A percentile compares a stretch with the other conserved stretches of the same genome.
These are phyloP conservation scores for Claviceps pazoutovae DNA, from an alignment of 2,329 filamentous ascomycete species.

Conservation along the genomic window DNA sequence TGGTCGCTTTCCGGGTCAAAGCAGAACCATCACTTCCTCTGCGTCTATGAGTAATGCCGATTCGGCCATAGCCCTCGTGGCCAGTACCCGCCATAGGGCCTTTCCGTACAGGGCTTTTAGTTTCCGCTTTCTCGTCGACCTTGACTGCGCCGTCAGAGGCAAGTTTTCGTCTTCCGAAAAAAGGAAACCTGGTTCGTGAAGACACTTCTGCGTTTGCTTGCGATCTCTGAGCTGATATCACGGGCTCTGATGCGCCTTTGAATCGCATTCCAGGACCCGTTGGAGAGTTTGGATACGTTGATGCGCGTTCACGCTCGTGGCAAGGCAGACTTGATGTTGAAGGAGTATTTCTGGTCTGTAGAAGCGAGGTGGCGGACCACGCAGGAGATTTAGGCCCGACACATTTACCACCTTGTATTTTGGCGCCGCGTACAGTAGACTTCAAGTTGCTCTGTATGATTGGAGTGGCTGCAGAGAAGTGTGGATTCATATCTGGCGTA, in stretches of 20 bases:
- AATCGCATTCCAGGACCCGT: slow-evolving; percentile 11
- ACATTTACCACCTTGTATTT: slow-evolving; percentile 31
- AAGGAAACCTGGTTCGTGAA: slow-evolving; percentile 54
- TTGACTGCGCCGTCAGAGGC: slow-evolving; percentile 31
- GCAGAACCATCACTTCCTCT: slow-evolving; percentile 45
- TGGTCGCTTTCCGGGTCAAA: slow-evolving; percentile 28
- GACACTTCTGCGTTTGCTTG: slow-evolving; percentile 41
- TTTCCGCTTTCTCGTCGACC: slow-evolving; percentile 35
- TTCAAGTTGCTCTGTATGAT: slow-evolving; percentile 47
- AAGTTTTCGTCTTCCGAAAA: slow-evolving; percentile 63
- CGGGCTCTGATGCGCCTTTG: slow-evolving; percentile 8
- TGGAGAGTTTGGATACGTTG: slow-evolving; percentile 5
- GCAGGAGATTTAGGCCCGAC: slow-evolving; percentile 17
- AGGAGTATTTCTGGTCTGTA: slow-evolving; percentile 14
- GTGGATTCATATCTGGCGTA: slow-evolving; percentile 45
- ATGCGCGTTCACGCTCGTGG: slow-evolving; percentile 8
- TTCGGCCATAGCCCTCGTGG: slow-evolving; percentile 69
- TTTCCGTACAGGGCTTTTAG: slow-evolving; percentile 36
- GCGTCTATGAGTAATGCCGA: slow-evolving; percentile 47
- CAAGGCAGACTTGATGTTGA: slow-evolving; percentile 19
- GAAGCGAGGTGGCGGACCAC: slow-evolving; percentile 21
- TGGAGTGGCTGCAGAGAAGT: slow-evolving; percentile 35
- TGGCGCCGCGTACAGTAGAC: slow-evolving; percentile 19
- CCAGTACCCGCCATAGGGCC: slow-evolving; percentile 87
- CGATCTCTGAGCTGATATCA: slow-evolving; percentile 26